phyloP scores from a whole-genome alignment of 2,329 filamentous ascomycete species.

The Tolypocladium paradoxum region DNA sequence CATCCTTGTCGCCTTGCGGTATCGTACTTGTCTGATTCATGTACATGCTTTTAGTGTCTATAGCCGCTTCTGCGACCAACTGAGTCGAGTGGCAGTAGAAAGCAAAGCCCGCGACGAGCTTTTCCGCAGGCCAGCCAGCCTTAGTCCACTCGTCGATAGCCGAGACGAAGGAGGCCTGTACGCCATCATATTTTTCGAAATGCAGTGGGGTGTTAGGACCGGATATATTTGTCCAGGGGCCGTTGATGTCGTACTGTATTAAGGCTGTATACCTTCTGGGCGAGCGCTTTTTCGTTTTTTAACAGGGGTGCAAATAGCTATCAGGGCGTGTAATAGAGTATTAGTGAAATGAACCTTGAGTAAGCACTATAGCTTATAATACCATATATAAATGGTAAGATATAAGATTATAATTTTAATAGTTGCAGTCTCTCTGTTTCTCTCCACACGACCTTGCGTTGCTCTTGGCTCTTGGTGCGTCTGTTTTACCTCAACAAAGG shows the following conservation, averaged over 20 bases:
- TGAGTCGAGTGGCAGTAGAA: conserved; percentile 4
- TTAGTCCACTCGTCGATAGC: conserved; percentile 3
- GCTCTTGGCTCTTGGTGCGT: too few relatives aligned
- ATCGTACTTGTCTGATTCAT: not conserved
- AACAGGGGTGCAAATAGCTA: too few relatives aligned
- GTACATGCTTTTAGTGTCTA: conserved; percentile 1
- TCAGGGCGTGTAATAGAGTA: too few relatives aligned
- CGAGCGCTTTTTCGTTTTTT: too few relatives aligned
- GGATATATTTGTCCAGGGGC: conserved; percentile 1
- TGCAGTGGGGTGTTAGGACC: conserved; percentile 4
- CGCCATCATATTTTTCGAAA: conserved; percentile 1
- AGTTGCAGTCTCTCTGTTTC: too few relatives aligned
- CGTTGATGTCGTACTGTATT: conserved; percentile 6
- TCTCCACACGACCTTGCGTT: too few relatives aligned
- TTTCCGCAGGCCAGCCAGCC: conserved; percentile 2
- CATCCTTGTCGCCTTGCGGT: not conserved
- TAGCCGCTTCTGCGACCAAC: not conserved
- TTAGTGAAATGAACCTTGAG: too few relatives aligned
- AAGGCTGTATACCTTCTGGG: too few relatives aligned
- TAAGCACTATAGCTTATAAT: too few relatives aligned
- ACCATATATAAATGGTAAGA: too few relatives aligned
- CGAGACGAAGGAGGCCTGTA: conserved; percentile 1
- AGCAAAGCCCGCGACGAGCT: conserved; percentile 2
- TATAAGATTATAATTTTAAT: too few relatives aligned
- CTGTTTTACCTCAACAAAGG: too few relatives aligned